Base-by-base conservation (phyloP, 1,284 basidiomycete species). In the Boletus sp. region DNA sequence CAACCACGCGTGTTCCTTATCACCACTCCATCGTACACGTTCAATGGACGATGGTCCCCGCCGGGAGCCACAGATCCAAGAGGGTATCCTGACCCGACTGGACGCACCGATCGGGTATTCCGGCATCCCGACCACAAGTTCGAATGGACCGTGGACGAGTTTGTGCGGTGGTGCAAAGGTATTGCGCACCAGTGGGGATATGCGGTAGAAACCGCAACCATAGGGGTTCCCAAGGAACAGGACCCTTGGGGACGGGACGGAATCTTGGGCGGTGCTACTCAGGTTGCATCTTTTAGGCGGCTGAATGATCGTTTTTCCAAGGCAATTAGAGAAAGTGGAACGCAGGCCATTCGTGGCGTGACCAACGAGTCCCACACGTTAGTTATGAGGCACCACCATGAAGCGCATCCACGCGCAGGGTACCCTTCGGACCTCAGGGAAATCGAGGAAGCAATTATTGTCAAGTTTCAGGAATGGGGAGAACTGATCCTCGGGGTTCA, bases 111-210 rank as follows among this genome's bases (percentile, higher is more conserved):
- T 38, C 78, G 91, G 2, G 64, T 82, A 20, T 88, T 88, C 67
- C 73, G 94, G 48, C 85, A 97, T 63, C 65, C 72, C 17, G 94
- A 96, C 61, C 94, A 97, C 69, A 91, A 94, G 64, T 91, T 95
- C 59, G 94, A 97, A 67, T 95, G 91, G 89, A 95, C 91, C 0
- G 67, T 71, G 0, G 77, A 80, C 3, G 94, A 96, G 64, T 96
- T 94, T 65, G 63, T 69, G 25, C 57, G 61, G 8, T 96, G 90
- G 87, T 92, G 87, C 57, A 58, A 69, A 20, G 65, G 63, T 1
- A 74, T 73, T 3, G 89, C 88, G 1, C 66, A 67, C 8, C 77
- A 81, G 51, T 94, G 88, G 85, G 90, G 88, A 5, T 94, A 91
- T 55, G 69, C 72, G 1, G 77, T 86, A 5, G 70, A 80, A 34